Evolutionary conservation across 2,329 filamentous ascomycete genomes (phyloP).

Genomic region (Arachnopeziza araneosa): DNA sequence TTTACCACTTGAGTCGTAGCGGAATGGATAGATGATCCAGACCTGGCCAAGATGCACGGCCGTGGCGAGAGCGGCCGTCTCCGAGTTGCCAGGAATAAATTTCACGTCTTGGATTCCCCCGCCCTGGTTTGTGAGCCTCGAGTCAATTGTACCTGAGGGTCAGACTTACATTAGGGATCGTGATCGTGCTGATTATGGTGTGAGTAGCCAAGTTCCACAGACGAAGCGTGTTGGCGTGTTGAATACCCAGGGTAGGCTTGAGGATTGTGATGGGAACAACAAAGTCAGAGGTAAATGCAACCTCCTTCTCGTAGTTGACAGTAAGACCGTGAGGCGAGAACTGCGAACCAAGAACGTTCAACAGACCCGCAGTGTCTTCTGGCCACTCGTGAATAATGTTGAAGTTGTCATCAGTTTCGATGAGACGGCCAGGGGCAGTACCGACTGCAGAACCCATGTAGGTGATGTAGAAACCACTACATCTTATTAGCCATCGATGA

Average conservation of each 20-base stretch:
- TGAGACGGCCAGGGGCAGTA: slow-evolving; percentile 51
- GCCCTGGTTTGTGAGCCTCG: slow-evolving; percentile 31
- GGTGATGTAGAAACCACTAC: slow-evolving; percentile 24
- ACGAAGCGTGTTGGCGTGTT: slow-evolving; percentile 50
- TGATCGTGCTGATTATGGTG: slow-evolving; percentile 54
- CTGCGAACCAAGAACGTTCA: slow-evolving; percentile 54
- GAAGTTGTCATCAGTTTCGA: slow-evolving; percentile 54
- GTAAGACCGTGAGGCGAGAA: slow-evolving; percentile 56
- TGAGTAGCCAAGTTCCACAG: slow-evolving; percentile 50
- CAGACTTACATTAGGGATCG: slow-evolving; percentile 47
- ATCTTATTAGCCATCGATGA: background rate
- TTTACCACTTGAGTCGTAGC: slow-evolving; percentile 47
- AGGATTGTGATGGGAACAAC: slow-evolving; percentile 56
- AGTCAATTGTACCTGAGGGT: background rate
- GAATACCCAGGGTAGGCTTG: slow-evolving; percentile 51
- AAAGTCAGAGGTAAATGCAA: slow-evolving; percentile 58
- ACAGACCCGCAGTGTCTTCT: slow-evolving; percentile 45
- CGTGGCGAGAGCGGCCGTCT: slow-evolving; percentile 53
- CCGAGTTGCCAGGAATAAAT: slow-evolving; percentile 56
- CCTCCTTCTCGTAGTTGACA: slow-evolving; percentile 50
- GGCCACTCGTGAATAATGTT: slow-evolving; percentile 60
- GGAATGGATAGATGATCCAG: slow-evolving; percentile 61
- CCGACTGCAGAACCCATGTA: slow-evolving; percentile 42
- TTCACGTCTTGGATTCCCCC: slow-evolving; percentile 60
- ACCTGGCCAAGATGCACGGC: slow-evolving; percentile 55